A percentile compares a stretch with the other conserved stretches of the same genome.
These are phyloP conservation scores for Suhomyces wounanorum DNA, from an alignment of 1,139 yeast genomes.

Conservation along the genomic window DNA sequence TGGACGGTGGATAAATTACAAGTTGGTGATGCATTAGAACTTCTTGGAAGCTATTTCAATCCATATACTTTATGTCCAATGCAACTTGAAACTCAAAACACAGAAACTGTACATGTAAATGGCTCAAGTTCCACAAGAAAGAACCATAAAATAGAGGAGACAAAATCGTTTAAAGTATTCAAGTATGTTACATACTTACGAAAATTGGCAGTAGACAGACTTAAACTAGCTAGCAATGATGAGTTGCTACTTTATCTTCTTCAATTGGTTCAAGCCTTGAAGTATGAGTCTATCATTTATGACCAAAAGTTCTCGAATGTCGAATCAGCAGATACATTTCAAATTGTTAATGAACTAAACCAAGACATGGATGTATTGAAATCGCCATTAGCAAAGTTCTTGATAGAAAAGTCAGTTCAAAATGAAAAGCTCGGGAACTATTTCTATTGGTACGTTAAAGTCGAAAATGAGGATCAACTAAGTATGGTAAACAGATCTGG, in stretches of 20 bases:
- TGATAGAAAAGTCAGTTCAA: slow-evolving; percentile 70
- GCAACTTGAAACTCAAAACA: slow-evolving; percentile 4
- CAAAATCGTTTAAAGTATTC: slow-evolving; percentile 35
- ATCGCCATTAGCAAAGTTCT: slow-evolving; percentile 76
- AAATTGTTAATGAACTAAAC: slow-evolving; percentile 27
- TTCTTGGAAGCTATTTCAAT: slow-evolving; percentile 71
- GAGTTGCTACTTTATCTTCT: slow-evolving; percentile 80
- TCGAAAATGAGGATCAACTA: slow-evolving; percentile 76
- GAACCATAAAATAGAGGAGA: slow-evolving; percentile 29
- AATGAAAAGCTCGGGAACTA: slow-evolving; percentile 74
- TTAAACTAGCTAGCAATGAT: slow-evolving; percentile 74
- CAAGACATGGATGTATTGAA: slow-evolving; percentile 26
- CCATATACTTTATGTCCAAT: slow-evolving; percentile 33
- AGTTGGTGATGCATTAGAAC: slow-evolving; percentile 89
- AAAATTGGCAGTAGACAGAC: slow-evolving; percentile 83
- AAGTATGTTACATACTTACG: slow-evolving; percentile 51
- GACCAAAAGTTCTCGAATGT: slow-evolving; percentile 12
- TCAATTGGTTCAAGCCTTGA: slow-evolving; percentile 90
- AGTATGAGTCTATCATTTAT: slow-evolving; percentile 56
- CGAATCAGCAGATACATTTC: slow-evolving; percentile 17
- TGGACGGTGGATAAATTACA: slow-evolving; percentile 71
- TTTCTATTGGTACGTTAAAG: slow-evolving; percentile 89
- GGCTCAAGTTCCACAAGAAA: slow-evolving; percentile 1
- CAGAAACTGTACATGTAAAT: background rate
- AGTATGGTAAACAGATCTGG: slow-evolving; percentile 17